phyloP scores from a whole-genome alignment of 2,329 filamentous ascomycete species.

The Raffaelea albimanens region DNA sequence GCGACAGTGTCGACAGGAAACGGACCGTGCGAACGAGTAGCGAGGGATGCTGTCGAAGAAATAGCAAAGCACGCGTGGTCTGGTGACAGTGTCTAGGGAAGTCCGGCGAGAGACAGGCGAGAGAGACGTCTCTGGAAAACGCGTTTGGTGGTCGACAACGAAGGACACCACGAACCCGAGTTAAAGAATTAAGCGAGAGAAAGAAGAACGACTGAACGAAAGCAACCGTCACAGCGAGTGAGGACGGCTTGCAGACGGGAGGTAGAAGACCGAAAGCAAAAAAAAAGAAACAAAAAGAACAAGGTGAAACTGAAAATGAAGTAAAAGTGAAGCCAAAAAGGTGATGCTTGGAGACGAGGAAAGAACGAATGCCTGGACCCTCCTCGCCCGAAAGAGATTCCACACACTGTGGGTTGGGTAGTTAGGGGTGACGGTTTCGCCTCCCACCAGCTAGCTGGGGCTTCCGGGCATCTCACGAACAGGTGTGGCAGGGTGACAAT shows the following conservation, averaged over 20 bases:
- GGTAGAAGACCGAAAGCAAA: neutral
- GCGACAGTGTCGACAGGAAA: too few relatives aligned
- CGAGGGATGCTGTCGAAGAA: too few relatives aligned
- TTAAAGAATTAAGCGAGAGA: neutral
- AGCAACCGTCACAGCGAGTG: slow-evolving; percentile 50
- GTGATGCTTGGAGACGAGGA: slow-evolving; percentile 5
- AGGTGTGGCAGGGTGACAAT: too few relatives aligned
- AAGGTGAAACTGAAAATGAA: slow-evolving; percentile 12
- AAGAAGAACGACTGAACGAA: slow-evolving; percentile 7
- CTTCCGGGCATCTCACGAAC: too few relatives aligned
- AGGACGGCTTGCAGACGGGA: slow-evolving; percentile 26
- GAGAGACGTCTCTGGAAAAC: neutral
- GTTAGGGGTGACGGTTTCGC: too few relatives aligned
- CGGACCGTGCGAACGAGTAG: too few relatives aligned
- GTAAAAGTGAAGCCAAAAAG: slow-evolving; percentile 3
- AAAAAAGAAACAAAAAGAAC: slow-evolving; percentile 12
- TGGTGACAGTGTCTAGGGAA: too few relatives aligned
- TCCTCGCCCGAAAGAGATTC: too few relatives aligned
- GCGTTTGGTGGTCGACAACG: neutral
- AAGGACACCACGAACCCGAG: neutral
- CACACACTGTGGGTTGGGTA: too few relatives aligned
- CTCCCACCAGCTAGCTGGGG: too few relatives aligned
- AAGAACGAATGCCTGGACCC: slow-evolving; percentile 2
- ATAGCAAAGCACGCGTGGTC: too few relatives aligned
- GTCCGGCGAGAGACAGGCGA: neutral